phyloP scores from a whole-genome alignment of 495 filamentous ascomycete species.

The Rhypophila decipiens region DNA sequence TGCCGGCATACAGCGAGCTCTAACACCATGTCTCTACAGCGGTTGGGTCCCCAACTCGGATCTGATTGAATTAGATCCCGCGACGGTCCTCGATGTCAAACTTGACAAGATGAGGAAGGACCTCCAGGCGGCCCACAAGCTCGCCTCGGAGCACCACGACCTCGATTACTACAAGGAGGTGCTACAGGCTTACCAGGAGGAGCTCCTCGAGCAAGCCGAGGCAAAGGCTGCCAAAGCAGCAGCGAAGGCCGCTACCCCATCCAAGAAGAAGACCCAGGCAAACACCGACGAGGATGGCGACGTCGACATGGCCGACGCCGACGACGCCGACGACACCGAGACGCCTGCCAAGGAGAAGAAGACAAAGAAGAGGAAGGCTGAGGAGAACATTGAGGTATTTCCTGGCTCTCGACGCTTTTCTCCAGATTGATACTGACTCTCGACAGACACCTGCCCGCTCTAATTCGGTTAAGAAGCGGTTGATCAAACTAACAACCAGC shows the following conservation, averaged over 20 bases:
- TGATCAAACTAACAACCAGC: conserved; percentile 52
- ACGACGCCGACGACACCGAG: conserved; percentile 45
- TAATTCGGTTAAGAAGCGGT: conserved; percentile 61
- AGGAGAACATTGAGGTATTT: conserved; percentile 61
- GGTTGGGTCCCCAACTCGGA: conserved; percentile 79
- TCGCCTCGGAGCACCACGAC: conserved; percentile 65
- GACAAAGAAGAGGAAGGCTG: conserved; percentile 65
- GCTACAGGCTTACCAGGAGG: conserved; percentile 59
- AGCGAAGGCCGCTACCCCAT: conserved; percentile 59
- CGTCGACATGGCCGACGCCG: conserved; percentile 71
- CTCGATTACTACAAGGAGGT: conserved; percentile 72
- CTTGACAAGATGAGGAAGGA: conserved; percentile 69
- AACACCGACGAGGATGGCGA: conserved; percentile 57
- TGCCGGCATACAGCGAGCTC: background rate
- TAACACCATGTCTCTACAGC: conserved; percentile 39
- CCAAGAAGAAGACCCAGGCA: conserved; percentile 48
- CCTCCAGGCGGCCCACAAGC: conserved; percentile 62
- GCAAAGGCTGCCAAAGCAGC: conserved; percentile 58
- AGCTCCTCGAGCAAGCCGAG: conserved; percentile 50
- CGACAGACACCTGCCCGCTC: conserved; percentile 54
- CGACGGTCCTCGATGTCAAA: conserved; percentile 55
- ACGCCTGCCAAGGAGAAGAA: conserved; percentile 48
- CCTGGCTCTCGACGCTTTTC: too few species aligned
- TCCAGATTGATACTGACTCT: conserved; percentile 29
- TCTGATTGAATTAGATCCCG: conserved; percentile 64